phyloP scores from a whole-genome alignment of 2,329 filamentous ascomycete genomes.

The Xylariaceae sp. region DNA sequence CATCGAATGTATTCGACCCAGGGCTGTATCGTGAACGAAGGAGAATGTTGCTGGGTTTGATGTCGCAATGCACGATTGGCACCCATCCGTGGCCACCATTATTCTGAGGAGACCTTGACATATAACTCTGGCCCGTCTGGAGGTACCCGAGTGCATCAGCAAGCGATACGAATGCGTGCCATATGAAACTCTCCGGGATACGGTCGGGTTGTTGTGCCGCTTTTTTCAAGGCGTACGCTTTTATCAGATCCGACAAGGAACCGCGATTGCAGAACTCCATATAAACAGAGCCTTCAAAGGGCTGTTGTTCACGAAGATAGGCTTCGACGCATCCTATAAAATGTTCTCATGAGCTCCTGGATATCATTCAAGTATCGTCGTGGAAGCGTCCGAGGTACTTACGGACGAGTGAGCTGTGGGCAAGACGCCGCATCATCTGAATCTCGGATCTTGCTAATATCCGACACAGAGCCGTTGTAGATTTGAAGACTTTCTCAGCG shows the following conservation, averaged over 20 bases:
- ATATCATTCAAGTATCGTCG: neutral
- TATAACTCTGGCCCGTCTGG: slow-evolving; percentile 14
- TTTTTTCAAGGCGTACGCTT: slow-evolving; percentile 6
- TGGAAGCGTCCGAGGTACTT: neutral
- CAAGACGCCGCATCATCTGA: slow-evolving; percentile 4
- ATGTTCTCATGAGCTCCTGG: neutral
- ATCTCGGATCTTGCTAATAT: slow-evolving; percentile 10
- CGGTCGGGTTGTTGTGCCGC: neutral
- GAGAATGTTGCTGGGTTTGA: slow-evolving; percentile 24
- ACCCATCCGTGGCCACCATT: slow-evolving; percentile 9
- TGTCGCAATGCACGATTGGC: slow-evolving; percentile 22
- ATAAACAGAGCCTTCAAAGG: slow-evolving; percentile 11
- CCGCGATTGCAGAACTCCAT: slow-evolving; percentile 13
- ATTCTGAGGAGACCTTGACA: slow-evolving; percentile 8
- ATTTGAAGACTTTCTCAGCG: slow-evolving; percentile 8
- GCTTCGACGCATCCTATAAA: slow-evolving; percentile 5
- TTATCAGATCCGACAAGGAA: slow-evolving; percentile 9
- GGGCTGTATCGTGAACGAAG: slow-evolving; percentile 19
- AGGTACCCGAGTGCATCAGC: slow-evolving; percentile 21
- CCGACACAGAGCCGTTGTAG: neutral
- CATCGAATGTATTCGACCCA: slow-evolving; percentile 16
- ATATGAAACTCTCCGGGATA: slow-evolving; percentile 22
- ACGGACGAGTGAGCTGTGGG: slow-evolving; percentile 9
- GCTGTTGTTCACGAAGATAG: slow-evolving; percentile 2
- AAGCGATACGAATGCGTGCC: slow-evolving; percentile 18